Base-by-base conservation (phyloP, 345 rosid genomes). In the Camelina sativa region DNA sequence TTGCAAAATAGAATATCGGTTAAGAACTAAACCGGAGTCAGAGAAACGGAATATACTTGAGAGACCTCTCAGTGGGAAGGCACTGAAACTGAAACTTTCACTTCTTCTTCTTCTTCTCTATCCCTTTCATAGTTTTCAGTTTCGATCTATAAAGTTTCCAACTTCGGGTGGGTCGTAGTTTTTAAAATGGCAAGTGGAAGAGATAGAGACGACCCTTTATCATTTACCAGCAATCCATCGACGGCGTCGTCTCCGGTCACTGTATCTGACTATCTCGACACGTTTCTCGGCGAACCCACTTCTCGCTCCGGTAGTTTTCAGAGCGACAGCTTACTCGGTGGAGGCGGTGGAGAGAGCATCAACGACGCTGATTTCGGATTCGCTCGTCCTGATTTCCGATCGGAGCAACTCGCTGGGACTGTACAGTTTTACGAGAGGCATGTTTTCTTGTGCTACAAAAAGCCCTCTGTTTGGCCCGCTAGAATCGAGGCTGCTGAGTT, bases 401-500 rank as follows among this genome's bases (percentile, higher is more conserved):
- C 78, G 64, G 81, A 52, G 79, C 86, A 81, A 54, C 90, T 90
- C 62, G 85, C 80, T 13, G 97, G 97, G 43, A 84, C 96, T 76
- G 99, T 95, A 5, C 90, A 90, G 84, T 83, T 82, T 73, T 92
- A 92, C 80, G 72, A 87, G 78, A 90, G 99, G 34, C 99, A 95
- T 69, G 90, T 92, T 16, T 95, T 92, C 78, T 71, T 95, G 58
- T 95, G 99, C 74, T 95, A 95, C 82, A 95, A 95, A 82, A 90
- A 87, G 79, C 99, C 97, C 1, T 84, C 90, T 38, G 99, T 89
- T 30, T 95, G 97, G 99, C 97, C 97, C 0, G 86, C 92, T 0
- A 89, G 99, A 81, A 89, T 95, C 70, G 97, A 92, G 80, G 97
- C 99, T 12, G 92, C 99, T 13, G 99, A 95, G 91, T 95, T 95